Evolutionary conservation across 176 grass and related monocot genomes (phyloP).

Genomic region (Stipa capillata): DNA sequence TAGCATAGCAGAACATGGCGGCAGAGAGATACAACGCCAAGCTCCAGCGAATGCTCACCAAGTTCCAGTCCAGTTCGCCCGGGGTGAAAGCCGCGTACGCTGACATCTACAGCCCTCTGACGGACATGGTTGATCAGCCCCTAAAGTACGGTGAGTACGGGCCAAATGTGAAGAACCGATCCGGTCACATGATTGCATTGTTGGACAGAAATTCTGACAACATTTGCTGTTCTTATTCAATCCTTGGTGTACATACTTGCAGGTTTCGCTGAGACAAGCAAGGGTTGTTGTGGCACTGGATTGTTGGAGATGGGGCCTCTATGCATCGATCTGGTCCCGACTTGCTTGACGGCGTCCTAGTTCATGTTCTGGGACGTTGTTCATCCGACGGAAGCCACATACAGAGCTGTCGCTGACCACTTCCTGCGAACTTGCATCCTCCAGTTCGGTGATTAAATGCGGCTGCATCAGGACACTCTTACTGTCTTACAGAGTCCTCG

Average conservation of each 20-base stretch:
- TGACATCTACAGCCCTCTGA: conserved; percentile 25
- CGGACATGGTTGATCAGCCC: conserved; percentile 27
- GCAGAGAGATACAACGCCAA: conserved; percentile 24
- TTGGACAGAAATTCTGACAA: background rate
- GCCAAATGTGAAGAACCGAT: background rate
- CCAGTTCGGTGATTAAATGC: background rate
- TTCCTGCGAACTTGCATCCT: background rate
- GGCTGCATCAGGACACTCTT: background rate
- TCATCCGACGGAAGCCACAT: conserved; percentile 41
- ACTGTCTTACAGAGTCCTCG: too few relatives aligned
- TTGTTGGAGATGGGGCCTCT: conserved; percentile 30
- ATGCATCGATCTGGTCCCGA: conserved; percentile 1
- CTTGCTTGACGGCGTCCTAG: background rate
- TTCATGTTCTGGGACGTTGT: conserved; percentile 41
- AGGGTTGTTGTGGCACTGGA: conserved; percentile 30
- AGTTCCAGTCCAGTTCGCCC: background rate
- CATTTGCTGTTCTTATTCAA: background rate
- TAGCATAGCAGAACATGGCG: conserved; percentile 18
- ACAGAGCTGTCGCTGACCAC: conserved; percentile 15
- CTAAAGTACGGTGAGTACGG: conserved; percentile 23
- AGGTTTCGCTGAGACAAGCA: conserved; percentile 22
- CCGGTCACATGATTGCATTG: background rate
- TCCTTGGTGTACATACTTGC: background rate
- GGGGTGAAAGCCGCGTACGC: background rate
- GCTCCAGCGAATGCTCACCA: conserved; percentile 11